Conservation (phyloP, 177 flowering plant genomes). For the Tripterygium wilfordii region DNA sequence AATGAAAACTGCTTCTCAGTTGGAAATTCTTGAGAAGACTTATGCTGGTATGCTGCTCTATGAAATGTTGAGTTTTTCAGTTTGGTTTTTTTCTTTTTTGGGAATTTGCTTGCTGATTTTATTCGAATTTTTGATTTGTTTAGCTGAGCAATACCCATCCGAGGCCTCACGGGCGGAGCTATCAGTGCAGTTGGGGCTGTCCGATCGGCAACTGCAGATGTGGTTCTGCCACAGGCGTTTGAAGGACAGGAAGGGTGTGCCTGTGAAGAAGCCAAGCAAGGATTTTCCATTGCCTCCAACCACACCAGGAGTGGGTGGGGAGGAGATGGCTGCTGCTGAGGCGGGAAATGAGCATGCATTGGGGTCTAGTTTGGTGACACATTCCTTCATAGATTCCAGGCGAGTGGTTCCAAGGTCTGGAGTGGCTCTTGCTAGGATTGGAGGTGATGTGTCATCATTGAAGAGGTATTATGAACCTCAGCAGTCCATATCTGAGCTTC, state of each 20-base stretch:
- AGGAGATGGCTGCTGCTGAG: slow-evolving; percentile 21
- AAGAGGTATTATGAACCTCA: slow-evolving; percentile 52
- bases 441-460: slow-evolving; percentile 29
- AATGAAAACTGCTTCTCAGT: slow-evolving; percentile 87
- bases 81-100: no score
- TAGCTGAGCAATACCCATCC: slow-evolving; percentile 79
- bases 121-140: no score
- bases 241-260: slow-evolving; percentile 58
- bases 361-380: slow-evolving; percentile 41
- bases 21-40: slow-evolving; percentile 78
- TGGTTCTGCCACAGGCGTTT: slow-evolving; percentile 98
- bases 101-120: no score
- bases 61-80: no score
- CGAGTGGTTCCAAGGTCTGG: slow-evolving; percentile 30
- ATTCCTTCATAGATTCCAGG: slow-evolving; percentile 29
- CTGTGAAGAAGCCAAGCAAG: slow-evolving; percentile 31
- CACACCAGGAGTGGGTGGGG: slow-evolving; percentile 11
- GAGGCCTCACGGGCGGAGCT: slow-evolving; percentile 68
- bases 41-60: no score
- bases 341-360: slow-evolving; percentile 34
- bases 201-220: slow-evolving; percentile 98
- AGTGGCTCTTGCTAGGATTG: slow-evolving; percentile 42
- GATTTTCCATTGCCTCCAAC: slow-evolving; percentile 13
- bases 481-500: slow-evolving; percentile 36
- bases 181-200: slow-evolving; percentile 59